A percentile compares a stretch with the other conserved stretches of the same genome.
Evolutionary conservation across 768 basidiomycete genomes (phyloP).

Genomic region (Agaricus sinodeliciosus): DNA sequence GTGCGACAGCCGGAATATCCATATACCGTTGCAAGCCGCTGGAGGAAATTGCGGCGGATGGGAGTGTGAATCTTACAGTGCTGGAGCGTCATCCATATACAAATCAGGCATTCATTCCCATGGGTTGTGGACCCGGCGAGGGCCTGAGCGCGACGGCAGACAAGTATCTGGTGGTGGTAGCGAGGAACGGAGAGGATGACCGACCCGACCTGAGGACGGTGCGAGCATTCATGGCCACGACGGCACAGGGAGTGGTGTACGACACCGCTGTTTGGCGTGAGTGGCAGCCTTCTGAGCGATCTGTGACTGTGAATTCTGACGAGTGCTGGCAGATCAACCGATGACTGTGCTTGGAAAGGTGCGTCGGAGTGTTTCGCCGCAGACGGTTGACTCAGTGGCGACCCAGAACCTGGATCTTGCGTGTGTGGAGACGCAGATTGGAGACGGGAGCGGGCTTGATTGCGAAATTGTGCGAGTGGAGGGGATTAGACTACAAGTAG

Average conservation of each 20-base stretch:
- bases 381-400: slow-evolving; percentile 14
- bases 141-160: slow-evolving; percentile 41
- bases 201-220: slow-evolving; percentile 69
- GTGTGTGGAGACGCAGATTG: slow-evolving; percentile 93
- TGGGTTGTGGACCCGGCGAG: slow-evolving; percentile 59
- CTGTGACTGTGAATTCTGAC: slow-evolving; percentile 2
- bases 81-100: slow-evolving; percentile 88
- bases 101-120: slow-evolving; percentile 91
- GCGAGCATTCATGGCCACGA: slow-evolving; percentile 76
- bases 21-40: slow-evolving; percentile 74
- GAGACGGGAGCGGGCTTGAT: slow-evolving; percentile 67
- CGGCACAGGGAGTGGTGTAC: slow-evolving; percentile 84
- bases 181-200: slow-evolving; percentile 70
- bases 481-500: slow-evolving; percentile 28
- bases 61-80: slow-evolving; percentile 54
- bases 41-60: slow-evolving; percentile 37
- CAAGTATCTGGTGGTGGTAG: slow-evolving; percentile 81
- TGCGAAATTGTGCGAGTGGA: slow-evolving; percentile 75
- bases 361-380: slow-evolving; percentile 15
- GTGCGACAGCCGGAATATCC: slow-evolving; percentile 66
- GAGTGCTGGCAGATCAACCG: slow-evolving; percentile 67
- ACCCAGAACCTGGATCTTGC: slow-evolving; percentile 68
- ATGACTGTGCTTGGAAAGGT: slow-evolving; percentile 79
- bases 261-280: slow-evolving; percentile 84
- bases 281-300: slow-evolving; percentile 25